A percentile compares a stretch with the other conserved stretches of the same genome.
Evolutionary conservation across 176 grass and related monocot genomes (phyloP).

Genomic region (Carex scoparia): DNA sequence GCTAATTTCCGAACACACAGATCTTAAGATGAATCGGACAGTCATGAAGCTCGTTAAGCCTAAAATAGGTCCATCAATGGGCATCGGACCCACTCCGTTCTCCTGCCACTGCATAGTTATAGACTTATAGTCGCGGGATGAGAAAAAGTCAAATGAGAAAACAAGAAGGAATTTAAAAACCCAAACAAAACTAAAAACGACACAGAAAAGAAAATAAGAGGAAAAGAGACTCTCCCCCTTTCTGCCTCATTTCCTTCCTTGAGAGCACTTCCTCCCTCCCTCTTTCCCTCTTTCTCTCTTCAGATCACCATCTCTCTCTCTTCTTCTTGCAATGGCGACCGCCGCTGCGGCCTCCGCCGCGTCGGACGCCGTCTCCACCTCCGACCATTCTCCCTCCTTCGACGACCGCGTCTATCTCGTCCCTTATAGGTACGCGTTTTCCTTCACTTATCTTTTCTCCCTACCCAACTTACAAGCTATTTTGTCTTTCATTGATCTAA

Average conservation of each 20-base stretch:
- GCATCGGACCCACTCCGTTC: too few relatives aligned
- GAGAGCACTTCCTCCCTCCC: background rate
- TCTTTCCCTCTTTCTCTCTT: background rate
- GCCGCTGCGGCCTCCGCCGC: slow-evolving; percentile 3
- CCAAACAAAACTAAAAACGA: background rate
- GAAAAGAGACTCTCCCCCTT: background rate
- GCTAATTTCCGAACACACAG: too few relatives aligned
- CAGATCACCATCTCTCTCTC: background rate
- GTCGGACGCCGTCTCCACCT: slow-evolving; percentile 13
- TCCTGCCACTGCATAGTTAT: too few relatives aligned
- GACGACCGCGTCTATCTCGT: slow-evolving; percentile 30
- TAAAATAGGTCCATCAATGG: too few relatives aligned
- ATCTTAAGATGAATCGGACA: too few relatives aligned
- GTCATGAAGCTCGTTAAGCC: too few relatives aligned
- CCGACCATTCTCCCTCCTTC: slow-evolving; percentile 12
- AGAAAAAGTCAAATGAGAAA: background rate
- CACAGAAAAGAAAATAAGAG: background rate
- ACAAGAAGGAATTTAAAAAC: background rate
- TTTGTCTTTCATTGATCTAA: background rate
- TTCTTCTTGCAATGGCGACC: background rate
- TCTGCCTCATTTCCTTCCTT: background rate
- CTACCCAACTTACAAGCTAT: background rate
- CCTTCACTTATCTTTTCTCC: background rate
- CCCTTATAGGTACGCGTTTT: slow-evolving; percentile 10
- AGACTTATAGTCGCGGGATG: background rate